These are phyloP conservation scores for Punica granatum DNA, from an alignment of 345 rosid species.

Conservation along the genomic window DNA sequence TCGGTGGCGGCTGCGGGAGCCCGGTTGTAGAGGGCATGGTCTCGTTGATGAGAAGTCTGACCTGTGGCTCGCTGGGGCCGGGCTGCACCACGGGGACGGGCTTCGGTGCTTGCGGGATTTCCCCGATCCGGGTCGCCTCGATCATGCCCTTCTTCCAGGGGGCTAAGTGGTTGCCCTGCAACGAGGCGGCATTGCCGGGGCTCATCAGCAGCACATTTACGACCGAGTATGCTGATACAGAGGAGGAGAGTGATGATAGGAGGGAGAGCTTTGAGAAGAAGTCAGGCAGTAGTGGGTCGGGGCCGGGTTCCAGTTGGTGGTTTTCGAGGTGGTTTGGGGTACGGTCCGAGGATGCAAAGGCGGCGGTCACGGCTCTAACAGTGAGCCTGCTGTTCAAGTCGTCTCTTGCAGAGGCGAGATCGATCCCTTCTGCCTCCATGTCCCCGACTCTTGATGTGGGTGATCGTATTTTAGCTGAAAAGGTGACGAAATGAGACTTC, in stretches of 20 bases:
- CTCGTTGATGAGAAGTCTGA: constrained; percentile 48
- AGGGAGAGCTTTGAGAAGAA: constrained; percentile 21
- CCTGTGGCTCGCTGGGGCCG: constrained; percentile 19
- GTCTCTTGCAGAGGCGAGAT: constrained; percentile 72
- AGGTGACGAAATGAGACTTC: constrained; percentile 33
- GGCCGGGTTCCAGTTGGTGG: constrained; percentile 31
- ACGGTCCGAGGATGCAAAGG: constrained; percentile 84
- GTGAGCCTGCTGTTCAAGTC: constrained; percentile 73
- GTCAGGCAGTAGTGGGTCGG: neutral
- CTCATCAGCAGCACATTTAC: constrained; percentile 11
- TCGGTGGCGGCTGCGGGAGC: constrained; percentile 29
- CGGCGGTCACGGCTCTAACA: constrained; percentile 69
- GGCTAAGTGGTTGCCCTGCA: constrained; percentile 67
- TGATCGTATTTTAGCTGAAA: constrained; percentile 83
- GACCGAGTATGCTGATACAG: constrained; percentile 29
- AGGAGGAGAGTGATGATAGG: constrained; percentile 23
- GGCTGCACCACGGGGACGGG: constrained; percentile 11
- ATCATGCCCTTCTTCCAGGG: constrained; percentile 58
- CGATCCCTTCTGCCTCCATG: constrained; percentile 83
- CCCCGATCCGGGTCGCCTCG: constrained; percentile 50
- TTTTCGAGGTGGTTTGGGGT: constrained; percentile 40
- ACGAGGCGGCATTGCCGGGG: constrained; percentile 24
- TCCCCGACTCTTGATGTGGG: constrained; percentile 79
- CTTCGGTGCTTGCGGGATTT: constrained; percentile 36
- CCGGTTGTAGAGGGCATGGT: constrained; percentile 45